phyloP scores from a whole-genome alignment of 2,329 filamentous ascomycete genomes.

The Sporothrix luriei region DNA sequence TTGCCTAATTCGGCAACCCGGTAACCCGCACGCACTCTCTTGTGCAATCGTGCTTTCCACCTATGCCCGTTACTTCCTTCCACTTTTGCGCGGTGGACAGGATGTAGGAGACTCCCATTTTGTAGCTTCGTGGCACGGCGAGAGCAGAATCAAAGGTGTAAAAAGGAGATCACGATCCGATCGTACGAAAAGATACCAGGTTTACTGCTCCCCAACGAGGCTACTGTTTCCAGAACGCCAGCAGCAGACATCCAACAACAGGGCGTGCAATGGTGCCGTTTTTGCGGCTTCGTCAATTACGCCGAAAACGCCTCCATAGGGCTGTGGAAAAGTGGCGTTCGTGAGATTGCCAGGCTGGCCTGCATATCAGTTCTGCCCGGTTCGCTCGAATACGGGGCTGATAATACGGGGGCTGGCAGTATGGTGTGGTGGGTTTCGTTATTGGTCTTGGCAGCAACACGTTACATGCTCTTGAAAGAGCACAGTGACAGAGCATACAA shows the following conservation, averaged over 20 bases:
- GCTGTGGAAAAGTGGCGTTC: conserved; percentile 11
- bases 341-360: conserved; percentile 1
- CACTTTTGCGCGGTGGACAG: not conserved
- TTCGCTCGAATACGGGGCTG: not conserved
- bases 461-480: not conserved
- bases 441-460: too few species aligned
- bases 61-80: conserved; percentile 2
- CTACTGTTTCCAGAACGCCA: conserved; percentile 7
- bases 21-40: not conserved
- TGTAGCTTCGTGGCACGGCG: not conserved
- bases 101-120: not conserved
- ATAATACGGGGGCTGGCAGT: conserved; percentile 4
- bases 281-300: not conserved
- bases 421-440: not conserved
- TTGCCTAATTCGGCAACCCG: conserved; percentile 30
- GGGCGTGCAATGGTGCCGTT: not conserved
- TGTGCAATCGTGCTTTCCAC: not conserved
- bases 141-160: not conserved
- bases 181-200: not conserved
- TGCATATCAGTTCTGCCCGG: not conserved
- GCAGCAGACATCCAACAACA: not conserved
- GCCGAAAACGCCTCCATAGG: not conserved
- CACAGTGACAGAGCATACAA: not conserved
- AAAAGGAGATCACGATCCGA: not conserved
- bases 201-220: conserved; percentile 6